phyloP scores from a whole-genome alignment of 768 basidiomycete genomes.

The Amanita rimosa region DNA sequence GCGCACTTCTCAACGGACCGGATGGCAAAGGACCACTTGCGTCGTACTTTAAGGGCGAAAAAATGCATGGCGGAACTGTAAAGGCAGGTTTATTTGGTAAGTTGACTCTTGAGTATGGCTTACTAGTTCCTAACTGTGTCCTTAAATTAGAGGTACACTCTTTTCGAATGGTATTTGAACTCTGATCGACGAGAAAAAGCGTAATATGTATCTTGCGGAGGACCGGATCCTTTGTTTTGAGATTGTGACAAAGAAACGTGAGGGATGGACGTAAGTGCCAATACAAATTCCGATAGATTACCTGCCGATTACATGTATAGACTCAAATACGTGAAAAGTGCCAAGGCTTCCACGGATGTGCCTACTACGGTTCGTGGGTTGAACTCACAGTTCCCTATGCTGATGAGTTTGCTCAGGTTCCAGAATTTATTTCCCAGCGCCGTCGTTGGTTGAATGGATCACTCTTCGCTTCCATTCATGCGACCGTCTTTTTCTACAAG shows the following conservation, averaged over 20 bases:
- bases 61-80: constrained; percentile 57
- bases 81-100: constrained; percentile 61
- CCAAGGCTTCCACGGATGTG: constrained; percentile 94
- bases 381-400: not conserved
- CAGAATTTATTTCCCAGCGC: constrained; percentile 93
- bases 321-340: constrained; percentile 84
- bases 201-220: constrained; percentile 90
- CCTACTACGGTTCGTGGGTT: constrained; percentile 51
- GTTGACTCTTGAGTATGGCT: constrained; percentile 8
- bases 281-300: constrained; percentile 6
- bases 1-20: constrained; percentile 75
- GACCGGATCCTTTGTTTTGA: constrained; percentile 91
- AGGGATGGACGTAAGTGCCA: constrained; percentile 64
- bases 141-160: constrained; percentile 2
- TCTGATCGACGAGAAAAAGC: constrained; percentile 26
- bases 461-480: constrained; percentile 87
- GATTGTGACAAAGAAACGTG: constrained; percentile 81
- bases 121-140: not conserved
- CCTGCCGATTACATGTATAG: constrained; percentile 20
- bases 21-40: constrained; percentile 86
- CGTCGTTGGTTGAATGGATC: constrained; percentile 86
- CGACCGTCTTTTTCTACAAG: constrained; percentile 78
- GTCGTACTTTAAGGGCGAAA: constrained; percentile 90
- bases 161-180: not conserved
- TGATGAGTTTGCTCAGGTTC: constrained; percentile 31